Base-by-base conservation (phyloP, 2,329 filamentous ascomycete species). In the Botrytis pseudocinerea region DNA sequence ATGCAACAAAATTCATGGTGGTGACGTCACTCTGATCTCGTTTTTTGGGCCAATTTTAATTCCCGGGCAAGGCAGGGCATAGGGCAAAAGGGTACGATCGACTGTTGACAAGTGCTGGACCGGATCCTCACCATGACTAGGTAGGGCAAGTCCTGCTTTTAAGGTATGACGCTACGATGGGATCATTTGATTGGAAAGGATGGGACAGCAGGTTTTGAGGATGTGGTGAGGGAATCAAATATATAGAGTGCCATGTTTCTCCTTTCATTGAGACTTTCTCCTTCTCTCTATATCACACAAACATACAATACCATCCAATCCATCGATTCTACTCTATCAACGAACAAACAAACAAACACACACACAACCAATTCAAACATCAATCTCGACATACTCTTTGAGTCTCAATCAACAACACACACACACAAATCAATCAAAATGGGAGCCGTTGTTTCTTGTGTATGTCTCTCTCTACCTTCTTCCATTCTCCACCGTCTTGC, bases 381-480 rank as follows among this genome's bases (percentile, higher is more conserved):
- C 28, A 35, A 59, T 59, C 57, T 59, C 28, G 57, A 59, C 5
- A 59, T 35, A 32, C 28, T 20, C 28, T 59, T 57, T 20, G 28
- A 22, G 57, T 59, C 22, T 28, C 12, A 64, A 42, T 63, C 61
- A 63, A 44, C 61, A 54, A 35, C 35, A 35, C n/a, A 38, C 28
- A 68, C 25, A 22, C 25, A 60, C 32, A 72, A 35, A 60, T 60
- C n/a, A 46, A 9, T 68, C 76, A 80, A 77, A 77, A 81, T 81
- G 80, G 80, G 80, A 75, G 80, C 80, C 76, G 79, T 81, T 74
- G 80, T 81, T 76, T 81, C 80, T 76, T 81, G 80, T 70, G 80
- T 81, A 78, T 71, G 80, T 79, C 70, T 71, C 79, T 79, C 71
- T 62, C n/a, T n/a, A 42, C 32, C 40, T 20, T 60, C 14, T 28